Evolutionary conservation across 495 filamentous ascomycete species (phyloP).

Genomic region (Penicillium ucsense): DNA sequence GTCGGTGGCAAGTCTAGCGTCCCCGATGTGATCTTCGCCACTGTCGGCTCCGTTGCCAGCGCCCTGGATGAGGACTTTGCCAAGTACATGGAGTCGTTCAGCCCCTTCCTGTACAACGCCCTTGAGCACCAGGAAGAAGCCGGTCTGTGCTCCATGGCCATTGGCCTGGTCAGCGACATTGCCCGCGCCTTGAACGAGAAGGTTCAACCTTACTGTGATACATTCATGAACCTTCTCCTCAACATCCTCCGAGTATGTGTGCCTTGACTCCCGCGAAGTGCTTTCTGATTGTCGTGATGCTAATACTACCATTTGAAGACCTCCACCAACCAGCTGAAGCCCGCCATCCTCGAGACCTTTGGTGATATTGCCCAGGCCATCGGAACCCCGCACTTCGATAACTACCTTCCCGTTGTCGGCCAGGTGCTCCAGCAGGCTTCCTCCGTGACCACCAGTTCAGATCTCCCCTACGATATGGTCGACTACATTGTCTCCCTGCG

Average conservation of each 20-base stretch:
- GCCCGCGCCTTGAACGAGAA: slow-evolving; percentile 80
- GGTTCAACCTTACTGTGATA: slow-evolving; percentile 88
- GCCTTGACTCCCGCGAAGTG: no score
- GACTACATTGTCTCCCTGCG: slow-evolving; percentile 91
- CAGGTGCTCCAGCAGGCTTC: slow-evolving; percentile 91
- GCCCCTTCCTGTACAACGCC: slow-evolving; percentile 83
- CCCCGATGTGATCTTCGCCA: slow-evolving; percentile 84
- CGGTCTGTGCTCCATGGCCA: slow-evolving; percentile 89
- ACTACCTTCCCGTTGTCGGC: slow-evolving; percentile 82
- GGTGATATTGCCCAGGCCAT: slow-evolving; percentile 97
- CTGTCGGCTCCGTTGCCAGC: slow-evolving; percentile 75
- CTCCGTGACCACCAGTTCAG: slow-evolving; percentile 57
- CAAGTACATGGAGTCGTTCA: slow-evolving; percentile 94
- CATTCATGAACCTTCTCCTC: slow-evolving; percentile 93
- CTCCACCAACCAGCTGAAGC: slow-evolving; percentile 93
- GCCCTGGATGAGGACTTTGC: slow-evolving; percentile 85
- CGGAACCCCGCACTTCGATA: slow-evolving; percentile 77
- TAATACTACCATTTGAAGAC: slow-evolving; percentile 11
- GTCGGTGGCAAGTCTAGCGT: slow-evolving; percentile 83
- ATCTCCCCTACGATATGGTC: slow-evolving; percentile 78
- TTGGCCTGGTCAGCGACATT: slow-evolving; percentile 93
- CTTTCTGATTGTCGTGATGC: not conserved
- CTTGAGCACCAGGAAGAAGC: slow-evolving; percentile 93
- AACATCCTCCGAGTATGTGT: slow-evolving; percentile 70
- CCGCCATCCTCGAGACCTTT: slow-evolving; percentile 94